Conservation (phyloP, 2,329 filamentous ascomycete species). For the Hypomyces perniciosus region DNA sequence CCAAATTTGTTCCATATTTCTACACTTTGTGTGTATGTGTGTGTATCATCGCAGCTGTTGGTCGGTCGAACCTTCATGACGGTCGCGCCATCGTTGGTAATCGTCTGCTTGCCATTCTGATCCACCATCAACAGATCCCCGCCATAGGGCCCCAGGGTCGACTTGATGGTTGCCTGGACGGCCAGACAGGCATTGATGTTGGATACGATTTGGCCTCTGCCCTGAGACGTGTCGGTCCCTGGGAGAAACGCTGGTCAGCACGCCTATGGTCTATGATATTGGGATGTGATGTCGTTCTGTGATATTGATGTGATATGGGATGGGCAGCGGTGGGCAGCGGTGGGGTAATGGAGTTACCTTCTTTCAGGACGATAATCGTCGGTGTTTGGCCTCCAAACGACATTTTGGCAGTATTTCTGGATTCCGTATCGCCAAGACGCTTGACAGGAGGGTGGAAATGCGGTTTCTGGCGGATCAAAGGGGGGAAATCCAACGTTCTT, state of each 20-base stretch:
- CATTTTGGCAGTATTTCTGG: slow-evolving; percentile 48
- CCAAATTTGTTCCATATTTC: background rate
- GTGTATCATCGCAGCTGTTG: background rate
- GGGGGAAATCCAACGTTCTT: slow-evolving; percentile 11
- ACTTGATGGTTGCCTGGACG: slow-evolving; percentile 92
- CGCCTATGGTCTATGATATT: background rate
- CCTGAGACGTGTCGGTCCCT: slow-evolving; percentile 97
- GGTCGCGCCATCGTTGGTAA: slow-evolving; percentile 97
- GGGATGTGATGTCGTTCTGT: slow-evolving; percentile 11
- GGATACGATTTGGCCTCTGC: slow-evolving; percentile 91
- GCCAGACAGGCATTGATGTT: slow-evolving; percentile 98
- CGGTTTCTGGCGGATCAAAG: slow-evolving; percentile 13
- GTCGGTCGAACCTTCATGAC: slow-evolving; percentile 78
- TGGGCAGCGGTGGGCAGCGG: slow-evolving; percentile 26
- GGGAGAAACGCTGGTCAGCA: slow-evolving; percentile 4
- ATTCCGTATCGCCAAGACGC: background rate
- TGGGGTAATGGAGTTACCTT: slow-evolving; percentile 62
- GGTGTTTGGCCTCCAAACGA: slow-evolving; percentile 96
- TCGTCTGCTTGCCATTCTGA: slow-evolving; percentile 90
- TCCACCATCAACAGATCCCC: slow-evolving; percentile 95
- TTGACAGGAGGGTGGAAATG: slow-evolving; percentile 7
- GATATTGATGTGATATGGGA: slow-evolving; percentile 13
- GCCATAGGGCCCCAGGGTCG: slow-evolving; percentile 91
- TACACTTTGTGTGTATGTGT: background rate
- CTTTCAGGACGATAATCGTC: slow-evolving; percentile 96